These are phyloP conservation scores for Balansia obtecta DNA, from an alignment of 2,329 filamentous ascomycete species.

Conservation along the genomic window DNA sequence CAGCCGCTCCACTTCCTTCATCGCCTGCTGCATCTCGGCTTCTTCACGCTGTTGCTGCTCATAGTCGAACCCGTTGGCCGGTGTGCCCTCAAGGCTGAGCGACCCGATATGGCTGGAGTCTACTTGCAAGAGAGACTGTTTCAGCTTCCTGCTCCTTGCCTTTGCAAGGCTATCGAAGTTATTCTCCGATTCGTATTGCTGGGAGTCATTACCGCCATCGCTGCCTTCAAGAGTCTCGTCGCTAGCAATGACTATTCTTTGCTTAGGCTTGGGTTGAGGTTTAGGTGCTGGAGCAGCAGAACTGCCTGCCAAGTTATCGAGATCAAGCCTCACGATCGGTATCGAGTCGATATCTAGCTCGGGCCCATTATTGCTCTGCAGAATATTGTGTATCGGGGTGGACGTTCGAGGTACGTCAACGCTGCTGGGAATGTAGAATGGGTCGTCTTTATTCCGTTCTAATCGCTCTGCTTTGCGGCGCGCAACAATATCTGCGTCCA, in stretches of 20 bases:
- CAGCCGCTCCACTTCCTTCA: constrained; percentile 78
- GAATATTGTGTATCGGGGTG: constrained; percentile 68
- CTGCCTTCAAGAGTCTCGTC: constrained; percentile 59
- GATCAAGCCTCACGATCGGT: constrained; percentile 84
- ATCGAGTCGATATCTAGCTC: constrained; percentile 88
- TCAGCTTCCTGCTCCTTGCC: constrained; percentile 36
- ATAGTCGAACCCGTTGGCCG: constrained; percentile 35
- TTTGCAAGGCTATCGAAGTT: constrained; percentile 35
- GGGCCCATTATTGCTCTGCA: constrained; percentile 58
- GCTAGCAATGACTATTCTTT: constrained; percentile 53
- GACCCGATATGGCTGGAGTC: constrained; percentile 72
- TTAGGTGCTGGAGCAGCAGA: constrained; percentile 19
- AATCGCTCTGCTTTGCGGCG: constrained; percentile 62
- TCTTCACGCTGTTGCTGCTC: constrained; percentile 66
- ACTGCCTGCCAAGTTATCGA: constrained; percentile 39
- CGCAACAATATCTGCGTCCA: constrained; percentile 63
- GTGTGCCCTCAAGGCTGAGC: constrained; percentile 50
- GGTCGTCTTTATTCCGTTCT: constrained; percentile 82
- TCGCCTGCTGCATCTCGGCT: constrained; percentile 75
- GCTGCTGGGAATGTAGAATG: constrained; percentile 68
- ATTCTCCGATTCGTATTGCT: constrained; percentile 42
- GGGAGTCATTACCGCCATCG: constrained; percentile 29
- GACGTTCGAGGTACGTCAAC: constrained; percentile 47
- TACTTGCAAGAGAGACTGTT: constrained; percentile 61
- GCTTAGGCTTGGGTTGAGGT: constrained; percentile 31